phyloP scores from a whole-genome alignment of 305 asterid species.

The Fraxinus nigra region DNA sequence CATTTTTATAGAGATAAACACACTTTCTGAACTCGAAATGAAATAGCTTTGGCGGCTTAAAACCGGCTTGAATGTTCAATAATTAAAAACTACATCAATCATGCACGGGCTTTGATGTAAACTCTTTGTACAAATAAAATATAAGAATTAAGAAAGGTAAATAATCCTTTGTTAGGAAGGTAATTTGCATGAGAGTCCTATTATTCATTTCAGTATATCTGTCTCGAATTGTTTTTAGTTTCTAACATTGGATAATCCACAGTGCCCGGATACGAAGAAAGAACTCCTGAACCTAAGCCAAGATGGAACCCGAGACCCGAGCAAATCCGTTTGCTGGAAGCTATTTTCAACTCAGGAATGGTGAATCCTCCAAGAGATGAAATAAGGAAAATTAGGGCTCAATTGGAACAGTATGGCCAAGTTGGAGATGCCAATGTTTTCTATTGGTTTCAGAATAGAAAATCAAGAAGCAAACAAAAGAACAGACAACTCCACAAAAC shows the following conservation, averaged over 20 bases:
- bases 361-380: constrained; percentile 96
- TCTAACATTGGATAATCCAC: neutral
- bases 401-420: constrained; percentile 81
- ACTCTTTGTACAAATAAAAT: neutral
- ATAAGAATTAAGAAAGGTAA: neutral
- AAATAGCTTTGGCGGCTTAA: neutral
- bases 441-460: constrained; percentile 96
- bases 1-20: neutral
- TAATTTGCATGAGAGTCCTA: neutral
- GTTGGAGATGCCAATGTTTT: constrained; percentile 97
- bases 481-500: constrained; percentile 56
- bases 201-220: neutral
- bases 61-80: neutral
- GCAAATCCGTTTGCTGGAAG: constrained; percentile 82
- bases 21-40: neutral
- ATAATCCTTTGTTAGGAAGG: neutral
- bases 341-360: constrained; percentile 95
- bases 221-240: neutral
- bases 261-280: constrained; percentile 58
- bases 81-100: neutral
- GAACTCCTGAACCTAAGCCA: constrained; percentile 92
- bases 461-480: constrained; percentile 90
- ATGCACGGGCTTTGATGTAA: neutral
- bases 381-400: constrained; percentile 77
- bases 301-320: constrained; percentile 97